Percentiles rank a stretch among this genome's conserved stretches.
These are phyloP conservation scores for Microthlaspi erraticum DNA, from an alignment of 345 rosid genomes.

Conservation along the genomic window DNA sequence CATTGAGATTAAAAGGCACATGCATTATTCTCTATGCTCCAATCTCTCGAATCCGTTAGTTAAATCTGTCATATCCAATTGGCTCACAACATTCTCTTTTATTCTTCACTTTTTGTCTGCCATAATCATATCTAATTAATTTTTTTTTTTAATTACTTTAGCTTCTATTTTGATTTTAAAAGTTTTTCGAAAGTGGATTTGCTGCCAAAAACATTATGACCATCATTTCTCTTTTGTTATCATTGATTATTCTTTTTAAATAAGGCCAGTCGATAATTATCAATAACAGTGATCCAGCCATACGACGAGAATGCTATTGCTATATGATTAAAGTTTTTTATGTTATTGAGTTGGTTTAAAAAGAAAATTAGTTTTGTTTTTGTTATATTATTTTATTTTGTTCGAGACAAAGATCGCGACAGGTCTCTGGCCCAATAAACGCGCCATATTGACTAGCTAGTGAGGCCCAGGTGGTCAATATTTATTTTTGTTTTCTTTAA, in stretches of 20 bases:
- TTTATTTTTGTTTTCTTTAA: not conserved
- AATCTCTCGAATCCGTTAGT: constrained; percentile 30
- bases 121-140: constrained; percentile 44
- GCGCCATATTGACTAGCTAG: constrained; percentile 37
- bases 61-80: constrained; percentile 38
- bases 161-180: constrained; percentile 3
- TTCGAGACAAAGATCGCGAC: constrained; percentile 37
- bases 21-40: constrained; percentile 35
- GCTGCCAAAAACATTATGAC: constrained; percentile 48
- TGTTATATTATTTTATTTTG: constrained; percentile 1
- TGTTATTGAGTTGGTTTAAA: constrained; percentile 16
- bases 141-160: constrained; percentile 19
- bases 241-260: not conserved
- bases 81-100: constrained; percentile 43
- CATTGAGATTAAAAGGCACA: constrained; percentile 37
- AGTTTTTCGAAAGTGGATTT: constrained; percentile 36
- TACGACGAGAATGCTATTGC: constrained; percentile 25
- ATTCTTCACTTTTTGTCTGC: constrained; percentile 48
- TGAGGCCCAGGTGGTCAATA: constrained; percentile 34
- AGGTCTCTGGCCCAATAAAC: constrained; percentile 35
- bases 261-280: constrained; percentile 32
- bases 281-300: constrained; percentile 41
- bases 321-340: constrained; percentile 21
- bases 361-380: not conserved
- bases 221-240: constrained; percentile 40